These are phyloP conservation scores for Metschnikowia borealis DNA, from an alignment of 805 yeast genomes.

Conservation along the genomic window DNA sequence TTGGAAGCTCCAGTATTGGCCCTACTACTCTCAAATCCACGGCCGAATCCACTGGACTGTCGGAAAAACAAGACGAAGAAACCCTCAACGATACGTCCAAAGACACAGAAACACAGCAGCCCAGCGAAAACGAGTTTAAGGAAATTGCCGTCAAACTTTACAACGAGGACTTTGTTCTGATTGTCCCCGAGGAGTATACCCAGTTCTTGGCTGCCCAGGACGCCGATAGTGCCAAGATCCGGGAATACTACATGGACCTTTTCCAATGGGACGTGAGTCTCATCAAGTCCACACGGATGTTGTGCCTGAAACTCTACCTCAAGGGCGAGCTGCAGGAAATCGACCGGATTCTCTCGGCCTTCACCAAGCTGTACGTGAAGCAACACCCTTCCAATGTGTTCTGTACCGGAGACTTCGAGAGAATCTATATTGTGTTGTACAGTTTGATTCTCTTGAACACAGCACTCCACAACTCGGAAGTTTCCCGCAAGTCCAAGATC, in stretches of 20 bases:
- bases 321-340: constrained; percentile 82
- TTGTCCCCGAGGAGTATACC: constrained; percentile 42
- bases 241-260: constrained; percentile 44
- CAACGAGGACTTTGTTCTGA: constrained; percentile 39
- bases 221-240: constrained; percentile 37
- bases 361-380: constrained; percentile 59
- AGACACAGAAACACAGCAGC: not conserved
- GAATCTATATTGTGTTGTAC: constrained; percentile 65
- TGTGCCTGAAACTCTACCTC: constrained; percentile 66
- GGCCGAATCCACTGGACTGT: constrained; percentile 1
- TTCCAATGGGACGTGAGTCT: constrained; percentile 50
- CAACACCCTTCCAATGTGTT: constrained; percentile 47
- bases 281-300: constrained; percentile 50
- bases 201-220: constrained; percentile 46
- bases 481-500: constrained; percentile 35
- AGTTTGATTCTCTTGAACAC: constrained; percentile 71
- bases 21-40: not conserved
- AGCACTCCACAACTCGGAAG: constrained; percentile 58
- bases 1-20: not conserved
- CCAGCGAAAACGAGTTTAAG: constrained; percentile 18
- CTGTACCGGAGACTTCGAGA: constrained; percentile 49
- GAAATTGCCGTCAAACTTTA: constrained; percentile 36
- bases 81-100: constrained; percentile 2
- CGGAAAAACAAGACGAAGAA: constrained; percentile 5
- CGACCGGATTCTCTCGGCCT: constrained; percentile 66